Conservation (phyloP, 176 grass and related monocot genomes). For the Melocanna baccifera region DNA sequence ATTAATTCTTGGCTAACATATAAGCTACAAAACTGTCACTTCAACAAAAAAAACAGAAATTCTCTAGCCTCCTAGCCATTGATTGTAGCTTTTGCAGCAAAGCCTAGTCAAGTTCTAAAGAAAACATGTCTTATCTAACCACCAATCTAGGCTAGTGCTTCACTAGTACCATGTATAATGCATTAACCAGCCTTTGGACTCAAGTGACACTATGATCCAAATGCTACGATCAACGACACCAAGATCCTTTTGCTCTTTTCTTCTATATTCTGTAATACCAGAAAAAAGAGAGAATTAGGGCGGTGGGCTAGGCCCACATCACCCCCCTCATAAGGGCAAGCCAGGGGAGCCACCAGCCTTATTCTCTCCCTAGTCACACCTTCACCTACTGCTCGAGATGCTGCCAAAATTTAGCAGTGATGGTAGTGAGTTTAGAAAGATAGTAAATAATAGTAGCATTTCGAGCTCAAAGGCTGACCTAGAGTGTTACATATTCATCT, state of each 20-base stretch:
- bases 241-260: slow-evolving; percentile 15
- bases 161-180: slow-evolving; percentile 23
- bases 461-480: no score
- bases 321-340: no score
- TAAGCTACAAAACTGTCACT: neutral
- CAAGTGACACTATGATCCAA: slow-evolving; percentile 43
- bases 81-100: slow-evolving; percentile 25
- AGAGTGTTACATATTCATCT: neutral
- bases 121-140: slow-evolving; percentile 1
- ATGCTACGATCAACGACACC: slow-evolving; percentile 29
- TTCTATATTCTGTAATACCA: neutral
- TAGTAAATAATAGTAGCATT: no score
- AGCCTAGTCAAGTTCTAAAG: slow-evolving; percentile 5
- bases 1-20: neutral
- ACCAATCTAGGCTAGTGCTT: slow-evolving; percentile 9
- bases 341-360: no score
- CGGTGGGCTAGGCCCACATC: no score
- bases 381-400: no score
- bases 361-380: no score
- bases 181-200: slow-evolving; percentile 34
- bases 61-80: slow-evolving; percentile 8
- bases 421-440: no score
- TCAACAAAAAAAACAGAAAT: slow-evolving; percentile 10
- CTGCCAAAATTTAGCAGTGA: no score
- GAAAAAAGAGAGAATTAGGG: no score